These are phyloP conservation scores for Silene latifolia DNA, from an alignment of 148 eudicot species.

Conservation along the genomic window DNA sequence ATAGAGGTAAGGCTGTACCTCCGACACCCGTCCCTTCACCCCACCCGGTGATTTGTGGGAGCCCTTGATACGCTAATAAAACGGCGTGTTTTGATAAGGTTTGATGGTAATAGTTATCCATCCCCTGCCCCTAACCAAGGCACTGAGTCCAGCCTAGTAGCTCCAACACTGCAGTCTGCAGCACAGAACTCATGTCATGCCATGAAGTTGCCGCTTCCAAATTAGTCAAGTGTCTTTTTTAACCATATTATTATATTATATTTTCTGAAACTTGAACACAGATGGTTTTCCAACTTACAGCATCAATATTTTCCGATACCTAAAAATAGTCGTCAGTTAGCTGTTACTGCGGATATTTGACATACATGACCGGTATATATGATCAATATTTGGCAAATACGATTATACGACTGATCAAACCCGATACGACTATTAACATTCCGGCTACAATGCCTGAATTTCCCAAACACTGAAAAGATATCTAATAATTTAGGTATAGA, in stretches of 20 bases:
- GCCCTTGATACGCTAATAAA: not conserved
- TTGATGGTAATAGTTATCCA: not conserved
- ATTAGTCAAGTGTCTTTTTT: not conserved
- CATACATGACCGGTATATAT: too few relatives aligned
- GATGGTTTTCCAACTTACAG: not conserved
- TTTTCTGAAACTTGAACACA: too few relatives aligned
- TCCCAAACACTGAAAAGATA: too few relatives aligned
- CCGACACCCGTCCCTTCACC: not conserved
- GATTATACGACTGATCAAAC: too few relatives aligned
- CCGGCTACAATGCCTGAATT: too few relatives aligned
- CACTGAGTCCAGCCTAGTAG: not conserved
- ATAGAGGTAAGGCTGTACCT: too few relatives aligned
- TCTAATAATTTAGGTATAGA: too few relatives aligned
- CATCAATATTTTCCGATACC: not conserved
- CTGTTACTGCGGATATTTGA: too few relatives aligned
- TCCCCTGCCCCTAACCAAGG: not conserved
- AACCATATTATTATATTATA: too few relatives aligned
- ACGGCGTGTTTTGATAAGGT: not conserved
- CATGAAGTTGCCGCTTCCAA: constrained; percentile 5
- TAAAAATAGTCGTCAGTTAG: too few relatives aligned
- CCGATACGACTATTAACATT: too few relatives aligned
- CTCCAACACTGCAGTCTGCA: not conserved
- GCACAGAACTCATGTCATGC: constrained; percentile 6
- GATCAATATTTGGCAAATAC: too few relatives aligned
- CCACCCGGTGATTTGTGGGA: not conserved